Evolutionary conservation across 208 protist genomes (phyloP), one percentile per base, ranked within the genome.

Genomic region (Trypanosoma conorhini): DNA sequence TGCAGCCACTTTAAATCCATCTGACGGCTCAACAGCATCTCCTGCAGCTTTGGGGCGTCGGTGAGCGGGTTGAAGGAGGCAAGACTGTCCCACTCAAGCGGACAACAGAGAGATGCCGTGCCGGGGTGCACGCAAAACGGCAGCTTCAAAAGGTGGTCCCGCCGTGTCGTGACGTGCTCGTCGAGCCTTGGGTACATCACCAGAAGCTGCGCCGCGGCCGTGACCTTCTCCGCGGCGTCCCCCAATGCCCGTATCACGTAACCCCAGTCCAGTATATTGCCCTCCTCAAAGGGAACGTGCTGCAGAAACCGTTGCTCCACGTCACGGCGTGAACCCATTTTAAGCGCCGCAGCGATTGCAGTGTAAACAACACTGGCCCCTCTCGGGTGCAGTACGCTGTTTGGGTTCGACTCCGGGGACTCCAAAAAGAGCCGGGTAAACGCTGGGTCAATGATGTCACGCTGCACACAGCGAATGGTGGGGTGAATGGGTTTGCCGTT

Each of bases 141-240:
- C 5, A 95, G 81, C 81, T 99, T 99, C 15, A 99, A 80, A 52
- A 99, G 84, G 86, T 99, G 99, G 67, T 99, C 98, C 13, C 98
- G 72, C 13, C 82, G 77, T 59, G 97, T 99, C 61, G 87, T 96
- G 10, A 99, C 98, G 44, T 99, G 87, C 48, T 98, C 91, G 87
- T 99, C 99, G 1, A 99, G 80, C 10, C 98, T 79, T 12, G 99
- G 98, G 74, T 99, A 99, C 70, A 97, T 87, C 38, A 97, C 73
- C 19, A 92, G 74, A 40, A 97, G 77, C 67, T 87, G 80, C 15
- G 81, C 82, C 5, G 73, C 92, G 24, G 83, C 66, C 52, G 93
- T 66, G 2, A 94, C 78, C 44, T 88, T 80, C 2, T 61, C 65
- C 12, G 79, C 77, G 12, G 90, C 89, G 42, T 70, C 59, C 9